Base-by-base conservation (phyloP, 495 filamentous ascomycete species). In the Trypethelium eluteriae region DNA sequence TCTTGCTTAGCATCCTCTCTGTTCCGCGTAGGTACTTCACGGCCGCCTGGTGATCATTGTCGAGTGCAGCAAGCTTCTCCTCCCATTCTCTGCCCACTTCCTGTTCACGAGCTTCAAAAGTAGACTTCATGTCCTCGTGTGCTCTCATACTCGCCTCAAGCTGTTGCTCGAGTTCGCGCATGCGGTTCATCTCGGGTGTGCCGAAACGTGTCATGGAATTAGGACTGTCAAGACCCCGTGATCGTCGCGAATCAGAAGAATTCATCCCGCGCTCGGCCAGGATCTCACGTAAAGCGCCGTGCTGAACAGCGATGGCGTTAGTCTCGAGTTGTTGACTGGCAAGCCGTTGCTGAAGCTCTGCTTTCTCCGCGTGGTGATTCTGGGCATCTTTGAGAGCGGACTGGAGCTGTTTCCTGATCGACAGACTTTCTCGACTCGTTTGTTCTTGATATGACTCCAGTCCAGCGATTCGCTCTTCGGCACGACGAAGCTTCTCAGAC, bases 21-120 rank as follows among this genome's bases (percentile, higher is more conserved):
- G 93, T 97, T 49, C 94, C 95, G 74, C 96, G 95, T 69, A 99
- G 91, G 74, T 99, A 99, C 77, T 96, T 93, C n/a, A 98, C 93
- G 12, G 95, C 93, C n/a, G 95, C 96, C 74, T 96, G 92, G 74
- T 99, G 96, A 74, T 99, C 94, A 74, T 90, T 92, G 74, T 97
- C 92, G 34, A 99, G 85, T 73, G 95, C 90, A 64, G 89, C 85
- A 64, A 99, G 80, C 75, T 96, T 97, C 74, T 96, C 93, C 62
- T 90, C 87, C 79, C 93, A 98, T 59, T 88, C 85, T 68, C 84
- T 82, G 63, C 93, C 91, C 18, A 90, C 87, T 72, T 96, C 91
- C 71, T 94, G 86, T 66, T 91, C 86, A 39, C 91, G 89, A 62
- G 82, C 77, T 68, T 93, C 91, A 61, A 89, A 90, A 6, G 81